Percentiles rank a stretch among this genome's conserved stretches.
Conservation (phyloP, 208 protist species). For the Leishmania aethiopica region DNA sequence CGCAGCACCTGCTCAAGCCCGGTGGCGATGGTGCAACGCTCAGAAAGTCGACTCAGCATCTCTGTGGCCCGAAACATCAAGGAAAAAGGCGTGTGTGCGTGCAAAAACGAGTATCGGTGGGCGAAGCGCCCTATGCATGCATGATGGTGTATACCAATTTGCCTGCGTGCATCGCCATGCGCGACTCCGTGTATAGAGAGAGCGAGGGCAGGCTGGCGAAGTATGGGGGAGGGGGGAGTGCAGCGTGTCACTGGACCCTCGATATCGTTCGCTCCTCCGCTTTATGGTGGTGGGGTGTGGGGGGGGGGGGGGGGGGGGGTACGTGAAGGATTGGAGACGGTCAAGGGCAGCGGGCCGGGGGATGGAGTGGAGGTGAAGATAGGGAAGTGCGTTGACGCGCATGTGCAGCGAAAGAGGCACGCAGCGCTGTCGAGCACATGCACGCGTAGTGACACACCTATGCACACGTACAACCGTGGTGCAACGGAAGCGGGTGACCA, state of each 20-base stretch:
- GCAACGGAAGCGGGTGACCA: background rate
- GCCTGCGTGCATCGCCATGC: background rate
- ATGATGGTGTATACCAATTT: background rate
- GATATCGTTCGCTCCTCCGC: no score
- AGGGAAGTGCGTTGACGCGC: background rate
- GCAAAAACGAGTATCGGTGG: background rate
- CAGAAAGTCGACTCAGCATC: constrained; percentile 29
- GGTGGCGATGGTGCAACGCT: constrained; percentile 28
- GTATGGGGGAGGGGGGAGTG: background rate
- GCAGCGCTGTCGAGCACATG: background rate
- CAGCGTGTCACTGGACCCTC: no score
- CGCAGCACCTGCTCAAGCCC: constrained; percentile 24
- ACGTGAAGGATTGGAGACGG: background rate
- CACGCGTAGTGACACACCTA: background rate
- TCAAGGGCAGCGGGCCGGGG: background rate
- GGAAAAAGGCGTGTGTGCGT: constrained; percentile 6
- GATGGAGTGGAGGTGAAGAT: background rate
- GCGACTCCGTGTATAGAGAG: background rate
- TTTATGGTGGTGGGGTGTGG: no score
- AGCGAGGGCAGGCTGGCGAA: background rate
- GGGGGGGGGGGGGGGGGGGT: no score
- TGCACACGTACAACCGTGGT: background rate
- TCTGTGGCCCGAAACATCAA: background rate
- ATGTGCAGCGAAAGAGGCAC: background rate
- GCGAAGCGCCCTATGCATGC: no score